Evolutionary conservation across 2,329 filamentous ascomycete species (phyloP), one percentile per base, ranked within the genome.

Genomic region (Diaporthe destruens): DNA sequence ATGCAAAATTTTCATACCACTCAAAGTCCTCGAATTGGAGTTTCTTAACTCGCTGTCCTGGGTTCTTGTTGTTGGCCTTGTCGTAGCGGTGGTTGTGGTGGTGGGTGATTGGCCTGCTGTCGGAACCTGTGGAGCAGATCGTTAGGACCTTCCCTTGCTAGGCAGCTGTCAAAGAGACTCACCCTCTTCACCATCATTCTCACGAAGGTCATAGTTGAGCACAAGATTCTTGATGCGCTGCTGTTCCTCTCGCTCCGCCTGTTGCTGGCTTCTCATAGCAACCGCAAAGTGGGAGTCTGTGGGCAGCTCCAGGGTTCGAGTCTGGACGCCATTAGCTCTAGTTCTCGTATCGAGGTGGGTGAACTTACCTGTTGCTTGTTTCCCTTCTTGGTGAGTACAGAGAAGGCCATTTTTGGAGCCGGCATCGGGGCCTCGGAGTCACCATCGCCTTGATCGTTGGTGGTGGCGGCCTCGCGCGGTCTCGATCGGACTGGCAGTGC

Each of bases 221-320:
- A 99, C 96, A 57, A 99, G 87, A 79, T 94, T 98, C 86, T 99
- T 99, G 89, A 99, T 99, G 75, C 96, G 93, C 82, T 98, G 95
- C 82, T 99, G 96, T 82, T 99, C 97, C 80, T 98, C 96, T 69
- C 93, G 92, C 81, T 98, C 96, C 3, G 95, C 96, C 83, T 97
- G 93, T 80, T 98, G 95, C 84, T 98, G 95, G 74, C 90, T 95
- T 81, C 94, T 96, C 95, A 99, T 96, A 55, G 96, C 96, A 76
- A 98, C 89, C 7, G 96, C 96, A 83, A 99, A 98, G 65, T 91
- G 95, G 0, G 96, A 98, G 81, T 99, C 94, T 2, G 96, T 92
- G 12, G 93, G 93, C 61, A 98, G 86, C 78, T 96, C 95, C 77
- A 98, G 95, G 7, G 94, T 96, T 66, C 94, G 93, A 29, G 96